phyloP scores from a whole-genome alignment of 495 filamentous ascomycete genomes.

The Sabuloglossum arenarium region DNA sequence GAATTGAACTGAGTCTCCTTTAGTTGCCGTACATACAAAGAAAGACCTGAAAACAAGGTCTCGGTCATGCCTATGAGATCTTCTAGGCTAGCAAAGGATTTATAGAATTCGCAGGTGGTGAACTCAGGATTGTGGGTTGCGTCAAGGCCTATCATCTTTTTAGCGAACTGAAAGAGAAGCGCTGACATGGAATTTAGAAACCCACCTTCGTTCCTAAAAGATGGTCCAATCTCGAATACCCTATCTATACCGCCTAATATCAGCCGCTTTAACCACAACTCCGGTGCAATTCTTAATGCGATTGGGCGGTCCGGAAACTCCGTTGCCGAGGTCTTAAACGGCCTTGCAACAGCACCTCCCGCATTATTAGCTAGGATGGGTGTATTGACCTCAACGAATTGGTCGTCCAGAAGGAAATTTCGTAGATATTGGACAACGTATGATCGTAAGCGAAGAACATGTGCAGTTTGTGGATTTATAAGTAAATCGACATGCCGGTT shows the following conservation, averaged over 20 bases:
- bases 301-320: conserved; percentile 49
- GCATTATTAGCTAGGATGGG: conserved; percentile 61
- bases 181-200: not conserved
- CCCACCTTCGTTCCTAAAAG: conserved; percentile 81
- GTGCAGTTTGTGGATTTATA: conserved; percentile 38
- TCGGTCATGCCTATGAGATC: conserved; percentile 61
- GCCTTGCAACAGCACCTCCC: conserved; percentile 66
- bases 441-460: conserved; percentile 53
- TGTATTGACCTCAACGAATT: conserved; percentile 74
- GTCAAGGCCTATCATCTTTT: conserved; percentile 37
- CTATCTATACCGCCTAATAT: conserved; percentile 76
- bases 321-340: conserved; percentile 56
- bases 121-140: conserved; percentile 93
- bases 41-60: conserved; percentile 36
- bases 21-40: conserved; percentile 26
- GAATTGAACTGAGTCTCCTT: conserved; percentile 25
- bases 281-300: conserved; percentile 69
- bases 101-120: conserved; percentile 92
- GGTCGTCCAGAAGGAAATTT: conserved; percentile 43
- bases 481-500: conserved; percentile 69
- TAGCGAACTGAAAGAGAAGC: not conserved
- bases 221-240: conserved; percentile 83
- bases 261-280: conserved; percentile 86
- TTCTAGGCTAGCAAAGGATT: conserved; percentile 56
- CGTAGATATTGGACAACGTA: conserved; percentile 53